Evolutionary conservation across 108 stramenopile genomes (phyloP).

Genomic region (Cyclotella cryptica): DNA sequence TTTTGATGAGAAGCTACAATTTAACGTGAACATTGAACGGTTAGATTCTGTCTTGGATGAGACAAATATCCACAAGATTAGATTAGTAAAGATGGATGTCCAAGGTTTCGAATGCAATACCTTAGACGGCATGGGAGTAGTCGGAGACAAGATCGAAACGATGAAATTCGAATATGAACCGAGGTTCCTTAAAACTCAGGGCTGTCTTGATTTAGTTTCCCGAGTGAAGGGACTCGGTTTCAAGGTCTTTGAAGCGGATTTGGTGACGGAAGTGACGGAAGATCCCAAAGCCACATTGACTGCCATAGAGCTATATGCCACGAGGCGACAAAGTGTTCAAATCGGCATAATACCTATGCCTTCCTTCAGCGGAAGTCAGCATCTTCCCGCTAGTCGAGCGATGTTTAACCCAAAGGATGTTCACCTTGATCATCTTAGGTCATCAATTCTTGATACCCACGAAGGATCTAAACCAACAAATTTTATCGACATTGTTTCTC

Average conservation of each 20-base stretch:
- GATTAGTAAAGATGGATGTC: constrained; percentile 45
- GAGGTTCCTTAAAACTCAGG: constrained; percentile 12
- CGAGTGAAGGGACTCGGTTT: constrained; percentile 5
- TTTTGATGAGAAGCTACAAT: constrained; percentile 11
- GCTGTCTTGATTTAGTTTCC: constrained; percentile 15
- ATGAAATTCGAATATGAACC: constrained; percentile 26
- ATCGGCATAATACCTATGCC: too few species aligned
- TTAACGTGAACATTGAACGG: constrained; percentile 23
- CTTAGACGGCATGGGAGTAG: constrained; percentile 30
- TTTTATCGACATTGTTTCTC: constrained; percentile 40
- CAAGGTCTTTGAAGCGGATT: neutral
- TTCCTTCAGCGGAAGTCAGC: too few species aligned
- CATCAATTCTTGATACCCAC: too few species aligned
- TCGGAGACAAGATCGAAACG: constrained; percentile 30
- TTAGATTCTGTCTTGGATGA: constrained; percentile 20
- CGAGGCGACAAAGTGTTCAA: too few species aligned
- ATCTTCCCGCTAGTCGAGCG: too few species aligned
- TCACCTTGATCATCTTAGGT: too few species aligned
- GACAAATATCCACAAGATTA: neutral
- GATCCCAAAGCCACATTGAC: too few species aligned
- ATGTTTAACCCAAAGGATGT: too few species aligned
- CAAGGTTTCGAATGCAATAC: constrained; percentile 43
- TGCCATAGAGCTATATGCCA: too few species aligned
- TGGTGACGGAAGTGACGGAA: too few species aligned
- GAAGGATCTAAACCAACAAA: neutral